Evolutionary conservation across 495 filamentous ascomycete genomes (phyloP).

Genomic region (Choiromyces venosus): DNA sequence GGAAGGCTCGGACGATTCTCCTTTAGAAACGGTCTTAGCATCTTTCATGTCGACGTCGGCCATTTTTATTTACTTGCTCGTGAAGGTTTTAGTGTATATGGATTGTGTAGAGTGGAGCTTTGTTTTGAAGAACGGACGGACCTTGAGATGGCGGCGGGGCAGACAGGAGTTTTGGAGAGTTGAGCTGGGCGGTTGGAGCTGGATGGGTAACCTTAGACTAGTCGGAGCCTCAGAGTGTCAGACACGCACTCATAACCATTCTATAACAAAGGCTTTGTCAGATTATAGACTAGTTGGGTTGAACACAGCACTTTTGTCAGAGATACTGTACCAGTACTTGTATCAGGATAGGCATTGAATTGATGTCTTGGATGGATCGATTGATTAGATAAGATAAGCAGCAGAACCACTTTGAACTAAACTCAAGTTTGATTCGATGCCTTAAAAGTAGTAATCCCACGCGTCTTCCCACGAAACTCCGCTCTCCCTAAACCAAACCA

Average conservation of each 20-base stretch:
- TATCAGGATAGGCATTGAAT: not conserved
- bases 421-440: not conserved
- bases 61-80: conserved; percentile 53
- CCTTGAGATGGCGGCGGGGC: not conserved
- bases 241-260: not conserved
- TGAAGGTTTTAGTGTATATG: not conserved
- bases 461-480: not conserved
- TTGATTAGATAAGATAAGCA: not conserved
- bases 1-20: conserved; percentile 51
- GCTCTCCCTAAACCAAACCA: not conserved
- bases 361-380: not conserved
- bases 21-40: conserved; percentile 52
- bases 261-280: not conserved
- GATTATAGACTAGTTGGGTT: not conserved
- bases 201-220: not conserved
- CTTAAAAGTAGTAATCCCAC: not conserved
- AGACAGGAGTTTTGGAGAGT: not conserved
- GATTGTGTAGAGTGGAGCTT: not conserved
- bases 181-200: not conserved
- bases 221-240: not conserved
- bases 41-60: conserved; percentile 92
- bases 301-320: not conserved
- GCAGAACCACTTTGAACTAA: not conserved
- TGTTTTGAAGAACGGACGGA: not conserved
- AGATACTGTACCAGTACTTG: too few relatives aligned